Evolutionary conservation across 2,329 filamentous ascomycete species (phyloP).

Genomic region (Aspergillus quadricinctus): DNA sequence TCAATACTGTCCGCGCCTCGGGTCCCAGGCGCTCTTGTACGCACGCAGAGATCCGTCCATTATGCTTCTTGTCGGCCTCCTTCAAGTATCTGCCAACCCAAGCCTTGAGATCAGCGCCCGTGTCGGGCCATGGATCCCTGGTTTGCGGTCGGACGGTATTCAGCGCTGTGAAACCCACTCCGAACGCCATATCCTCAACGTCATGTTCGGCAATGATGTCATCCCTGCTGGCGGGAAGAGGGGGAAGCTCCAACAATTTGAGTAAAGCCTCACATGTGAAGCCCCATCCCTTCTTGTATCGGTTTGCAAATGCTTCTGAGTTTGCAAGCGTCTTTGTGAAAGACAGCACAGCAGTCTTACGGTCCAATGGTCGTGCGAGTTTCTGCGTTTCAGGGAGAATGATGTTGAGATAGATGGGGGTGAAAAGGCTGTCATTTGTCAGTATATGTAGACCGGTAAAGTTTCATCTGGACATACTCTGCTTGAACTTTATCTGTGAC

Average conservation of each 20-base stretch:
- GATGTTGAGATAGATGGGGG: constrained; percentile 77
- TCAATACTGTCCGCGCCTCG: constrained; percentile 50
- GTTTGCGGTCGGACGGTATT: constrained; percentile 78
- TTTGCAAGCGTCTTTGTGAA: constrained; percentile 89
- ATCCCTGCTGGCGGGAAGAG: constrained; percentile 65
- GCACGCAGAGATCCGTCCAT: constrained; percentile 66
- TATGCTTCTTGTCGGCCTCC: constrained; percentile 69
- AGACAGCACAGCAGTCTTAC: constrained; percentile 89
- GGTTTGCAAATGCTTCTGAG: constrained; percentile 74
- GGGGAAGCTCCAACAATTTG: constrained; percentile 83
- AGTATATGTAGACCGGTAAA: neutral
- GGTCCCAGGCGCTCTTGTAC: constrained; percentile 66
- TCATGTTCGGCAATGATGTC: constrained; percentile 82
- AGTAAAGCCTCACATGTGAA: constrained; percentile 87
- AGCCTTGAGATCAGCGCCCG: constrained; percentile 67
- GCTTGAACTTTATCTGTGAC: constrained; percentile 78
- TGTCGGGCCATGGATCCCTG: constrained; percentile 80
- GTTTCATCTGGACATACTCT: constrained; percentile 42
- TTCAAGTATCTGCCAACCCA: constrained; percentile 84
- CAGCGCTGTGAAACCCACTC: constrained; percentile 87
- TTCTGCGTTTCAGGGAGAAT: constrained; percentile 87
- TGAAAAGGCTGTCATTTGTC: constrained; percentile 59
- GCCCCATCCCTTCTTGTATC: constrained; percentile 84
- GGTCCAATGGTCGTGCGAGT: constrained; percentile 79
- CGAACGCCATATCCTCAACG: constrained; percentile 91